A percentile compares a stretch with the other conserved stretches of the same genome.
phyloP scores from a whole-genome alignment of 805 yeast species.

The Blastobotrys muscicola region DNA sequence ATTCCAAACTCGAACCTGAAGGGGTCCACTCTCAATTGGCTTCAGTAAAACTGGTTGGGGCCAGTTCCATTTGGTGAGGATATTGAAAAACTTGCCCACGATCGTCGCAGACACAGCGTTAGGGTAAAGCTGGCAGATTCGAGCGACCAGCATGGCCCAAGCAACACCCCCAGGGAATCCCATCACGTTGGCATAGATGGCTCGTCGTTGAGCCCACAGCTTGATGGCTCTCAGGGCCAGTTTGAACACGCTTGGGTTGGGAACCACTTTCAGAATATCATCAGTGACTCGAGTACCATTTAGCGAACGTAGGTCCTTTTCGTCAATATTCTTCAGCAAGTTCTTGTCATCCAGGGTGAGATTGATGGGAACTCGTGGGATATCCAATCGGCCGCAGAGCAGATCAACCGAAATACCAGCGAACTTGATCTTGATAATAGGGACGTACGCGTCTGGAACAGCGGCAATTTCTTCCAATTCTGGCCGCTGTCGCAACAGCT shows the following conservation, averaged over 20 bases:
- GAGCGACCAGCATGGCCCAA: constrained; percentile 99
- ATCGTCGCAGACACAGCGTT: constrained; percentile 91
- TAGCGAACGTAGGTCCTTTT: constrained; percentile 76
- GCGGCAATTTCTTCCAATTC: constrained; percentile 87
- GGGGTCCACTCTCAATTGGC: constrained; percentile 93
- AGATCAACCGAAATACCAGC: constrained; percentile 90
- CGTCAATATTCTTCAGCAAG: constrained; percentile 77
- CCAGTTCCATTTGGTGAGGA: constrained; percentile 90
- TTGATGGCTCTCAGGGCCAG: constrained; percentile 89
- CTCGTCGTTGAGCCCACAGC: constrained; percentile 94
- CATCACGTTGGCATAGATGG: constrained; percentile 86
- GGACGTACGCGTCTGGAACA: constrained; percentile 97
- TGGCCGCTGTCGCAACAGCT: constrained; percentile 56
- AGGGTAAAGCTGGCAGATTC: constrained; percentile 94
- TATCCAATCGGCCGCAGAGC: constrained; percentile 71
- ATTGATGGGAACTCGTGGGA: constrained; percentile 71
- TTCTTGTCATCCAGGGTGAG: constrained; percentile 78
- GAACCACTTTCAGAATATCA: constrained; percentile 80
- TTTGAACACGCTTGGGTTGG: constrained; percentile 85
- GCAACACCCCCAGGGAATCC: constrained; percentile 99
- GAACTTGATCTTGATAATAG: constrained; percentile 83
- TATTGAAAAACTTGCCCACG: constrained; percentile 80
- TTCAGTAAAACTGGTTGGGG: constrained; percentile 94
- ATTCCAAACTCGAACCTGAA: constrained; percentile 95
- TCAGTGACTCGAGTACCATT: constrained; percentile 98